A percentile compares a stretch with the other conserved stretches of the same genome.
These are phyloP conservation scores for Salvia sclarea DNA, from an alignment of 305 asterid species.

Conservation along the genomic window DNA sequence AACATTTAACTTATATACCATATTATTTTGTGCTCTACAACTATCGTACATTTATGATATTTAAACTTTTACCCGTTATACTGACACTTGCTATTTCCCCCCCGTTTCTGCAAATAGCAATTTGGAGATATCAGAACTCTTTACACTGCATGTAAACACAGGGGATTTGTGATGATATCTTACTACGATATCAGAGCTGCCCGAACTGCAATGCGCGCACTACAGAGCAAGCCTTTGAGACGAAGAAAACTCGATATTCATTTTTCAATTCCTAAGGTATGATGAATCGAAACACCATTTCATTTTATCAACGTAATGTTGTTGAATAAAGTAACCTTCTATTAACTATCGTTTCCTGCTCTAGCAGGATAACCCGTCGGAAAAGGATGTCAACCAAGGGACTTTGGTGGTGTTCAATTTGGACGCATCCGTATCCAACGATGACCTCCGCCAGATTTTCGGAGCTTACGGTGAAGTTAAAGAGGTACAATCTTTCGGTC, in stretches of 20 bases:
- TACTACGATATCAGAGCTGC: conserved; percentile 98
- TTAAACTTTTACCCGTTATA: background rate
- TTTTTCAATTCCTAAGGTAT: conserved; percentile 91
- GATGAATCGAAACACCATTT: conserved; percentile 19
- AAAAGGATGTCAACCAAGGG: conserved; percentile 94
- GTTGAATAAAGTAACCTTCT: conserved; percentile 12
- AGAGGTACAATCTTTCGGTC: conserved; percentile 50
- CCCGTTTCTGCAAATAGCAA: conserved; percentile 55
- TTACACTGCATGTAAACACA: conserved; percentile 91
- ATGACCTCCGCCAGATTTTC: conserved; percentile 59
- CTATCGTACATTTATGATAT: background rate
- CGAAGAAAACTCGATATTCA: conserved; percentile 95
- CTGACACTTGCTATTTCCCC: conserved; percentile 13
- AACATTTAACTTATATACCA: background rate
- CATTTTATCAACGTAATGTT: conserved; percentile 4
- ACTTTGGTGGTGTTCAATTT: conserved; percentile 92
- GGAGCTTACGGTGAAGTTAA: conserved; percentile 91
- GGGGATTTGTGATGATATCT: conserved; percentile 99
- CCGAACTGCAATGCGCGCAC: conserved; percentile 87
- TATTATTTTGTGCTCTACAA: background rate
- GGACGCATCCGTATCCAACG: conserved; percentile 82
- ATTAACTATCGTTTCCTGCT: conserved; percentile 19
- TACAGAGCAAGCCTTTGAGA: conserved; percentile 88
- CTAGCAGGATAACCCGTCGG: conserved; percentile 91
- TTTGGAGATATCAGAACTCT: conserved; percentile 93